Base-by-base conservation (phyloP, 2,329 filamentous ascomycete species). In the Calonectria honghensis region DNA sequence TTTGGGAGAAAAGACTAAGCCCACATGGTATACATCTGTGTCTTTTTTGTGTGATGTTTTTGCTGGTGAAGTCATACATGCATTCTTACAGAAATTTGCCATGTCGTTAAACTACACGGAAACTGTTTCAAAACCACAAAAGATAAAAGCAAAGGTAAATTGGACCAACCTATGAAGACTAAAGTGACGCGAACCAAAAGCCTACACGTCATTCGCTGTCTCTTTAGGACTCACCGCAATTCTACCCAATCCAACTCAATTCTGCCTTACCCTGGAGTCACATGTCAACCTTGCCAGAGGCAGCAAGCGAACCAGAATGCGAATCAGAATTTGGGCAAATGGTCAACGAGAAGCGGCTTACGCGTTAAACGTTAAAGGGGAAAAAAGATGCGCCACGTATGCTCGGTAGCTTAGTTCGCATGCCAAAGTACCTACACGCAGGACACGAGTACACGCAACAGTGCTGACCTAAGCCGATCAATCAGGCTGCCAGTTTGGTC, bases 401-500 rank as follows among this genome's bases (percentile, higher is more conserved):
- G 37, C 35, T 31, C n/a, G 24, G 57, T 39, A 18, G 14, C 57
- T 27, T 39, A 63, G 41, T 63, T 63, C 35, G 57, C 57, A 29
- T 11, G 14, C n/a, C 14, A 27, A 11, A 27, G 35, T 13, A 35
- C n/a, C n/a, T n/a, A n/a, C 45, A 48, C n/a, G n/a, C 18, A 48
- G n/a, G 11, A 48, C 45, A 24, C 13, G 10, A n/a, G 54, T 31
- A 45, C 41, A 45, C 41, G 41, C 41, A 45, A 41, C 35, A 35
- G 29, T 65, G 61, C 61, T 65, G 61, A 65, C 61, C 61, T 65
- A 65, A 65, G 61, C 61, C 32, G 29, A 65, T 65, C 61, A 48
- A 65, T 65, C 61, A 65, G 61, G 61, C 61, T 48, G 61, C 61
- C 61, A 48, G 61, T 29, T 20, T 48, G 24, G 39, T 29, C 61